phyloP scores from a whole-genome alignment of 2,329 filamentous ascomycete genomes.

The Diaporthe eres region DNA sequence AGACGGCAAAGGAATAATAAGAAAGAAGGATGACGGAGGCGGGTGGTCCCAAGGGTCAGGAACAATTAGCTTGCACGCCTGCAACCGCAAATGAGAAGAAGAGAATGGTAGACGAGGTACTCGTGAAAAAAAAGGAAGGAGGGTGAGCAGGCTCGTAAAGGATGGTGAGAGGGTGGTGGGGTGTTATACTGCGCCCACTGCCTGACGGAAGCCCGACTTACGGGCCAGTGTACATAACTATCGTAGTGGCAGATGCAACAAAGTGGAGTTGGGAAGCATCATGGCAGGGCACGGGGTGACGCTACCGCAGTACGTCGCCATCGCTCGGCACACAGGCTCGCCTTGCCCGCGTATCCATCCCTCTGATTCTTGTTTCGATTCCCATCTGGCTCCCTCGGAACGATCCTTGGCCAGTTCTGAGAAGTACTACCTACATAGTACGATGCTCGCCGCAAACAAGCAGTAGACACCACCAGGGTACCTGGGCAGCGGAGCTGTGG shows the following conservation, averaged over 20 bases:
- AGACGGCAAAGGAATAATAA: slow-evolving; percentile 54
- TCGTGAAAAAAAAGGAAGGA: slow-evolving; percentile 68
- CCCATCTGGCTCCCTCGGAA: slow-evolving; percentile 32
- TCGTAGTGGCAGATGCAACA: slow-evolving; percentile 39
- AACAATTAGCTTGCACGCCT: slow-evolving; percentile 72
- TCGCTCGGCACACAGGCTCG: slow-evolving; percentile 42
- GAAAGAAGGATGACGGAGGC: slow-evolving; percentile 62
- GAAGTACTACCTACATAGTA: background rate
- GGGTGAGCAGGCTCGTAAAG: slow-evolving; percentile 60
- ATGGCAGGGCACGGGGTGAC: slow-evolving; percentile 41
- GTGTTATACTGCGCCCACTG: slow-evolving; percentile 58
- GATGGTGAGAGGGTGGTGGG: slow-evolving; percentile 62
- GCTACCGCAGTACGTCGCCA: slow-evolving; percentile 40
- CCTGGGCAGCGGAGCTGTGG: slow-evolving; percentile 22
- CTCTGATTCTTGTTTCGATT: slow-evolving; percentile 26
- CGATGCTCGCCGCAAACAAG: slow-evolving; percentile 23
- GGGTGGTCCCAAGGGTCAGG: slow-evolving; percentile 68
- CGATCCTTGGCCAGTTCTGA: slow-evolving; percentile 21
- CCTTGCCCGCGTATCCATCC: slow-evolving; percentile 39
- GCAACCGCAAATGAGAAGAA: slow-evolving; percentile 70
- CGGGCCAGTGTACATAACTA: slow-evolving; percentile 33
- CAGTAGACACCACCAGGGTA: slow-evolving; percentile 19
- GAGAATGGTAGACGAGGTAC: slow-evolving; percentile 70
- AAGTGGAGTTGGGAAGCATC: slow-evolving; percentile 42
- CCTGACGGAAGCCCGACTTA: slow-evolving; percentile 42